Evolutionary conservation across 805 yeast species (phyloP), one percentile per base, ranked within the genome.

Genomic region (Cyberlindnera saturnus): DNA sequence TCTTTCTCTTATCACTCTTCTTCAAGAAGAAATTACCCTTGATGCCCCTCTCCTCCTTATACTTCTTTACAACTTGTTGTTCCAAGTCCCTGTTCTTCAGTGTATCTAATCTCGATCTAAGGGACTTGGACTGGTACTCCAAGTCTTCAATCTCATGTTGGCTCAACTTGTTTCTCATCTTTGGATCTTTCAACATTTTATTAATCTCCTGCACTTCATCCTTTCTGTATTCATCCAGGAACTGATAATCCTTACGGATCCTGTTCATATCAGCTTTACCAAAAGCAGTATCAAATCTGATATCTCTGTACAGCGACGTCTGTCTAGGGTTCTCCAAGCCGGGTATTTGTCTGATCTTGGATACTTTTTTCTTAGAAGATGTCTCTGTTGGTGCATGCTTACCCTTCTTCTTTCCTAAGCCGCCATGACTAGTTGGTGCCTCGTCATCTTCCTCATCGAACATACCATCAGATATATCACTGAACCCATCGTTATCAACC

Each of bases 331-430:
- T 56, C 39, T 69, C 70, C 37, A 84, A 59, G 0, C 91, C 93
- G 2, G 86, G 91, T 11, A 90, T 81, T 36, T 81, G 79, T 50
- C 98, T 73, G 32, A 87, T 69, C 49, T 71, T 70, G 0, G 87
- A 68, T 0, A 84, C 95, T 15, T 81, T 83, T 50, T 66, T 74
- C 61, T 84, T 88, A 0, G 95, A 69, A 6, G 93, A 83, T 20
- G 77, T 57, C 57, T 86, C 97, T 3, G 79, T 66, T 11, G 99
- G 99, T 0, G 95, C 96, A 67, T 91, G 96, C 59, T 90, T 91
- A 49, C 64, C 71, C 53, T 69, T 75, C 52, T 71, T 53, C 45
- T 54, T 41, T 18, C 37, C 14, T 17, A 30, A 34, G 11, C 37
- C 15, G 31, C 41, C 41, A 35, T 35, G 36, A 17, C 39, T 34